These are phyloP conservation scores for Hsuehochloa calcarea DNA, from an alignment of 176 grass and related monocot genomes.

Conservation along the genomic window DNA sequence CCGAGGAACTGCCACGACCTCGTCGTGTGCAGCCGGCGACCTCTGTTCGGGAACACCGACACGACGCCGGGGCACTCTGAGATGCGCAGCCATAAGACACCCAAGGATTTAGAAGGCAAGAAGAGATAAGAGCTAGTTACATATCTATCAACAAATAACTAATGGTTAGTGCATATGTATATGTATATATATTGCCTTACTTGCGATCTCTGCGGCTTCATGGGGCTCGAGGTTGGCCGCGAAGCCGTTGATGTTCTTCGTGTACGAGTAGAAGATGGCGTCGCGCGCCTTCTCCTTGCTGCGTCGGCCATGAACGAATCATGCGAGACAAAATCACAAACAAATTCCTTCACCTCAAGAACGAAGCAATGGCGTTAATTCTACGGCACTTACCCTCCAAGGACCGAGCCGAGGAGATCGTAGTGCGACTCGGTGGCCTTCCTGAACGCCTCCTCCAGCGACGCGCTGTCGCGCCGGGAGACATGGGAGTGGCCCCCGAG, in stretches of 20 bases:
- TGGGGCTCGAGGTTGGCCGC: conserved; percentile 56
- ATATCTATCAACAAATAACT: no score
- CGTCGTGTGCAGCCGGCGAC: conserved; percentile 68
- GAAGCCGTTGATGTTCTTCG: conserved; percentile 78
- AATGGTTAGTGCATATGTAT: no score
- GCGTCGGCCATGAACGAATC: background rate
- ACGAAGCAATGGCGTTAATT: background rate
- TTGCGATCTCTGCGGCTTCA: conserved; percentile 44
- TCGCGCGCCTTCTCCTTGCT: conserved; percentile 46
- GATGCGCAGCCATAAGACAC: background rate
- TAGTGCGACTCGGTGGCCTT: conserved; percentile 46
- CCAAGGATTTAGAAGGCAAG: background rate
- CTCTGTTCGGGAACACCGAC: conserved; percentile 75
- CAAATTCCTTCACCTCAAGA: background rate
- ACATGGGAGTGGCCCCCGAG: conserved; percentile 53
- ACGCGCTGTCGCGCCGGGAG: conserved; percentile 1
- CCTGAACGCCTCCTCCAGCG: conserved; percentile 17
- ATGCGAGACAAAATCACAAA: background rate
- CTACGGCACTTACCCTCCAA: conserved; percentile 53
- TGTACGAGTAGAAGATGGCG: conserved; percentile 88
- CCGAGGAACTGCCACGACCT: conserved; percentile 84
- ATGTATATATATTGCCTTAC: no score
- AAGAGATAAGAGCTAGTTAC: no score
- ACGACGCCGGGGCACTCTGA: conserved; percentile 54
- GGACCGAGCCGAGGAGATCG: conserved; percentile 56